Base-by-base conservation (phyloP, 75 land plant genomes). In the Ceratopteris richardii region DNA sequence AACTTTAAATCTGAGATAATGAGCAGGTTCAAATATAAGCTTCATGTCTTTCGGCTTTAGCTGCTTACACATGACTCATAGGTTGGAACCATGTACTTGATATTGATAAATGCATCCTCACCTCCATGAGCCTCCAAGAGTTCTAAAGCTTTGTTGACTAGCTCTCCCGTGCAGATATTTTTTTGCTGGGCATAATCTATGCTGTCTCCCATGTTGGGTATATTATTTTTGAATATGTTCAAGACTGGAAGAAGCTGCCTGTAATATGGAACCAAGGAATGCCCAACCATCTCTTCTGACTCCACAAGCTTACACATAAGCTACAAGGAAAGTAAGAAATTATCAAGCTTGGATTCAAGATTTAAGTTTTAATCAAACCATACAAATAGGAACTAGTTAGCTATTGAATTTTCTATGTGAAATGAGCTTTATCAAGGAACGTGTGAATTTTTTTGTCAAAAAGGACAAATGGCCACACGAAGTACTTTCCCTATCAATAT, bases 31-130 rank as follows among this genome's bases (percentile, higher is more conserved):
- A n/a, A n/a, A n/a, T n/a, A n/a, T n/a, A n/a, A n/a, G n/a, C n/a
- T n/a, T n/a, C n/a, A n/a, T n/a, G n/a, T n/a, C n/a, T 33, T 9
- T 33, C 37, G 37, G 3, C 37, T 9, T 33, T 9, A 33, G 9
- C 37, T 9, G 9, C 7, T 33, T 33, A 71, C 68, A 51, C 54
- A 42, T 13, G 70, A 73, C 46, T 73, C 70, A 29, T 73, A 73
- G 1, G 70, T 73, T 48, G 76, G 76, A 19, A 73, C 65, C 76
- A 73, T 73, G 25, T 73, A 73, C 55, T 73, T 73, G 54, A 73
- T 73, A 60, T 73, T 73, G 51, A 73, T 73, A 27, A 73, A 73
- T 13, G 76, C 76, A 23, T 73, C 76, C 10, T 73, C 76, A 11
- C 76, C 76, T 18, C 76, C 76, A 39, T 66, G 70, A 10, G 71